phyloP scores from a whole-genome alignment of 2,329 filamentous ascomycete genomes.

The Penicillium glabrum region DNA sequence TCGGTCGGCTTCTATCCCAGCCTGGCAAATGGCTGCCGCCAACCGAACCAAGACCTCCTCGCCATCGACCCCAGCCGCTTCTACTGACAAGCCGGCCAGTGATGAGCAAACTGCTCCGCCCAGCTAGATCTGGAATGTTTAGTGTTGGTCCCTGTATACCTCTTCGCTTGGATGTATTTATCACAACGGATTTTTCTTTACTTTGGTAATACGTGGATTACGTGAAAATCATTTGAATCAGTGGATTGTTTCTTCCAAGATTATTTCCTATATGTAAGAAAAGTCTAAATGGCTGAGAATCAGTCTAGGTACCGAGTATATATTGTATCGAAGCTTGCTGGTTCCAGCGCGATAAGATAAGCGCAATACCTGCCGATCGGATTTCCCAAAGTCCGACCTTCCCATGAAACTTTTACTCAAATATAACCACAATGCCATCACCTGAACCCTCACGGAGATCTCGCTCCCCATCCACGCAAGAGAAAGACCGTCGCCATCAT shows the following conservation, averaged over 20 bases:
- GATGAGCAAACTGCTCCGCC: conserved; percentile 31
- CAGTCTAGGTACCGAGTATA: background rate
- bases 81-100: conserved; percentile 20
- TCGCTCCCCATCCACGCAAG: conserved; percentile 7
- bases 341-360: conserved; percentile 9
- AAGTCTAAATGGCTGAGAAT: background rate
- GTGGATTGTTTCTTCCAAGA: background rate
- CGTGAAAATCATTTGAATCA: background rate
- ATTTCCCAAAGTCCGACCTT: background rate
- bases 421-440: conserved; percentile 14
- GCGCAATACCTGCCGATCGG: background rate
- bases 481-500: conserved; percentile 11
- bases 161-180: conserved; percentile 28
- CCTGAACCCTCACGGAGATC: conserved; percentile 8
- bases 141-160: conserved; percentile 16
- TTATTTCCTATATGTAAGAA: background rate
- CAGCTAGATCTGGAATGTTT: conserved; percentile 22
- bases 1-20: conserved; percentile 67
- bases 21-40: conserved; percentile 75
- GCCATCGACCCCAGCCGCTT: conserved; percentile 24
- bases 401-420: background rate
- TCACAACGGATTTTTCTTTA: conserved; percentile 6
- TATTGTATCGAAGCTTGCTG: background rate
- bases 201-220: background rate
- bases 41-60: conserved; percentile 48